Evolutionary conservation across 345 rosid species (phyloP).

Genomic region (Salix suchowensis): DNA sequence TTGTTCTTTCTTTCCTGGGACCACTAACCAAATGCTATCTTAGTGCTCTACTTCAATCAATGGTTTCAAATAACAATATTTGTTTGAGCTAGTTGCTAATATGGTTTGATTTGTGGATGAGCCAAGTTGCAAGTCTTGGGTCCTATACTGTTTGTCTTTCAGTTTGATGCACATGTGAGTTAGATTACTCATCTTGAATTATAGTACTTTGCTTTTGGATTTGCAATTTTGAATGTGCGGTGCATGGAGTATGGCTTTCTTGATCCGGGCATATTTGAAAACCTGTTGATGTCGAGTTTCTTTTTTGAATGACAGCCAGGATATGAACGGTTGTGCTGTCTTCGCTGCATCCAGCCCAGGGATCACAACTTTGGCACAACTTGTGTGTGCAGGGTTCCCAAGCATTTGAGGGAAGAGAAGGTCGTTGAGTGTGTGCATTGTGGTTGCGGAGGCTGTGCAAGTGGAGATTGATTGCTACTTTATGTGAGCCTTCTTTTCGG

Average conservation of each 20-base stretch:
- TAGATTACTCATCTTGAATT: neutral
- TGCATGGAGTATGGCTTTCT: neutral
- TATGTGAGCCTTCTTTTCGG: neutral
- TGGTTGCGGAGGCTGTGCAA: slow-evolving; percentile 77
- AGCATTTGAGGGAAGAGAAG: slow-evolving; percentile 77
- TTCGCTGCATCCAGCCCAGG: slow-evolving; percentile 76
- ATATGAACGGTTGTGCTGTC: slow-evolving; percentile 78
- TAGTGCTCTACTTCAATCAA: too few relatives aligned
- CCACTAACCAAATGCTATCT: too few relatives aligned
- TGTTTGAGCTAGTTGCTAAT: too few relatives aligned
- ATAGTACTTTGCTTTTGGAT: neutral
- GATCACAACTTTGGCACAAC: slow-evolving; percentile 86
- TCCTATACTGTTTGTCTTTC: too few relatives aligned
- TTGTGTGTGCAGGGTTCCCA: slow-evolving; percentile 77
- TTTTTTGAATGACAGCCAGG: slow-evolving; percentile 52
- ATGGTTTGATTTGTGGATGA: too few relatives aligned
- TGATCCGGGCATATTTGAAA: neutral
- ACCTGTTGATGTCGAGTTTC: neutral
- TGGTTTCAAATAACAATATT: too few relatives aligned
- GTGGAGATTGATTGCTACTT: slow-evolving; percentile 46
- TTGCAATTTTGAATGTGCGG: neutral
- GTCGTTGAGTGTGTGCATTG: slow-evolving; percentile 80
- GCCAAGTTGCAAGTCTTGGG: too few relatives aligned
- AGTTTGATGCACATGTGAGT: too few relatives aligned
- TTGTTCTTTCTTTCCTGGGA: too few relatives aligned